These are phyloP conservation scores for Penicillium sp. DNA, from an alignment of 2,329 filamentous ascomycete species.

Conservation along the genomic window DNA sequence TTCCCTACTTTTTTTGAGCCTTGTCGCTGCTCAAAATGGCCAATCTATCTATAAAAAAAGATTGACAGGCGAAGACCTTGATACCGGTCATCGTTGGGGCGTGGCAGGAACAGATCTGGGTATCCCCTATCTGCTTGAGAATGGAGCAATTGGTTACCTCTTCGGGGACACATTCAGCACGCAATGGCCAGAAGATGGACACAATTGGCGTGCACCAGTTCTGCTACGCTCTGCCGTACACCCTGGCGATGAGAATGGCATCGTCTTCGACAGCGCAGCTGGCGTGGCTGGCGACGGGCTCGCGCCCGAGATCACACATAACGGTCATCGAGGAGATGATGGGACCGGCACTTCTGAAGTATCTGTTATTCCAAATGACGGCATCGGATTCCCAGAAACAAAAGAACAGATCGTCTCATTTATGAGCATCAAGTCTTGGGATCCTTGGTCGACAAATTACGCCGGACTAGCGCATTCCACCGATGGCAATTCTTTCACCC, in stretches of 20 bases:
- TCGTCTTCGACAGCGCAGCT: slow-evolving; percentile 11
- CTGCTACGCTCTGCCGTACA: slow-evolving; percentile 5
- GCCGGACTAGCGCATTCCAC: slow-evolving; percentile 12
- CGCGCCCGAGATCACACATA: slow-evolving; percentile 12
- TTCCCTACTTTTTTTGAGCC: not conserved
- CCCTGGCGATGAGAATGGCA: slow-evolving; percentile 5
- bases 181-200: slow-evolving; percentile 11
- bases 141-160: slow-evolving; percentile 10
- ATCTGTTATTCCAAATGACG: slow-evolving; percentile 13
- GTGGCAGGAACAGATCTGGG: slow-evolving; percentile 14
- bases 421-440: slow-evolving; percentile 14
- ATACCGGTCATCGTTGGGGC: slow-evolving; percentile 10
- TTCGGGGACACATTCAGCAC: slow-evolving; percentile 15
- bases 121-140: slow-evolving; percentile 15
- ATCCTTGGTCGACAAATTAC: slow-evolving; percentile 14
- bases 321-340: slow-evolving; percentile 7
- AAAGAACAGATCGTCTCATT: slow-evolving; percentile 13
- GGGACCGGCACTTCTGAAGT: slow-evolving; percentile 6
- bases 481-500: slow-evolving; percentile 11
- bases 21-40: slow-evolving; percentile 1
- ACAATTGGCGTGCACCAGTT: slow-evolving; percentile 12
- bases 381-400: slow-evolving; percentile 10
- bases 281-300: slow-evolving; percentile 7
- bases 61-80: slow-evolving; percentile 13
- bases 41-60: slow-evolving; percentile 10